phyloP scores from a whole-genome alignment of 208 protist species.

The Leishmania arabica region DNA sequence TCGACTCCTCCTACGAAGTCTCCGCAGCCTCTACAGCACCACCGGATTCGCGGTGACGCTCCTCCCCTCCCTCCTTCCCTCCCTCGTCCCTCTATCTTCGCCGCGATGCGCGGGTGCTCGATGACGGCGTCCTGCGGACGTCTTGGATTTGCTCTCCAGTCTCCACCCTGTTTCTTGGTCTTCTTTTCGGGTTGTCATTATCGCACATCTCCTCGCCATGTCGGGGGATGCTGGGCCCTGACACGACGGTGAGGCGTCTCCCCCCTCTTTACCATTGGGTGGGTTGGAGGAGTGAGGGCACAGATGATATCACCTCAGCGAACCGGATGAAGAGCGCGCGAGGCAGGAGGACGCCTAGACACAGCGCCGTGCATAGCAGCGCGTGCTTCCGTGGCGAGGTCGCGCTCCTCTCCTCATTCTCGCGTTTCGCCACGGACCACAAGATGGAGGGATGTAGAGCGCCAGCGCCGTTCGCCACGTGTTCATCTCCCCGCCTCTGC shows the following conservation, averaged over 20 bases:
- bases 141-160: not conserved
- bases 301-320: not conserved
- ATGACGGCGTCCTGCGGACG: not conserved
- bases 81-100: not conserved
- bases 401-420: not conserved
- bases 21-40: slow-evolving; percentile 10
- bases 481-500: not conserved
- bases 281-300: not conserved
- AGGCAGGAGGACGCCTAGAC: not conserved
- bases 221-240: too few species aligned
- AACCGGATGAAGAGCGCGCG: not conserved
- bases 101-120: not conserved
- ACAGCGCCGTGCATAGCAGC: not conserved
- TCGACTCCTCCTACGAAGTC: slow-evolving; percentile 14
- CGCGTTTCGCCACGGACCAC: not conserved
- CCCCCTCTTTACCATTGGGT: too few species aligned
- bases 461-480: not conserved
- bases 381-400: not conserved
- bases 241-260: too few species aligned
- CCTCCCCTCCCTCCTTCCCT: not conserved
- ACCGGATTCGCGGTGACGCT: slow-evolving; percentile 3
- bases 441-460: not conserved
- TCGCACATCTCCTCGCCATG: too few species aligned
- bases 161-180: not conserved
- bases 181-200: not conserved